Evolutionary conservation across 371 early-diverging fungal species (phyloP).

Genomic region (Mucor plumbeus): DNA sequence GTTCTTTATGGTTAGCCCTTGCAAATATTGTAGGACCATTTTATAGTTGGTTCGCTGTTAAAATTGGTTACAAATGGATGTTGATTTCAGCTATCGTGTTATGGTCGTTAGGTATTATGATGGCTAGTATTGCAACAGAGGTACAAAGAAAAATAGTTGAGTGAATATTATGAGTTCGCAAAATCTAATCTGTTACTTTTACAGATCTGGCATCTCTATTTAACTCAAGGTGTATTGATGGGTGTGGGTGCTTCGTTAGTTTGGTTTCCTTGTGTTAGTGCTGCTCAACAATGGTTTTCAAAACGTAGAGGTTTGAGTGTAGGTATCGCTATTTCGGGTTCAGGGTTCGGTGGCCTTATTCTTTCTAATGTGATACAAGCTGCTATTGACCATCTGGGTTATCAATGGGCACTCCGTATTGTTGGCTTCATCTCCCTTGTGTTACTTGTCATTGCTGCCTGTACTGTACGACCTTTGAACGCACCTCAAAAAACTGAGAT

Average conservation of each 20-base stretch:
- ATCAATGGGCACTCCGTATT: conserved; percentile 62
- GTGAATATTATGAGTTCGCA: not conserved
- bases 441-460: conserved; percentile 45
- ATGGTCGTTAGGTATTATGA: conserved; percentile 56
- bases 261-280: conserved; percentile 42
- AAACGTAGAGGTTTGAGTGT: conserved; percentile 73
- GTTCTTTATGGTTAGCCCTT: conserved; percentile 44
- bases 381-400: conserved; percentile 59
- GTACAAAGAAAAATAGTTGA: conserved; percentile 27
- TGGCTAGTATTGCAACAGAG: conserved; percentile 65
- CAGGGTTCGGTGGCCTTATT: conserved; percentile 80
- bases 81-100: conserved; percentile 52
- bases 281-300: conserved; percentile 80
- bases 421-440: conserved; percentile 59
- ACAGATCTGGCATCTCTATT: conserved; percentile 66
- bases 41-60: conserved; percentile 52
- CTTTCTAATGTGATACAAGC: conserved; percentile 67
- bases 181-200: conserved; percentile 46
- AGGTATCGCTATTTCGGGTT: conserved; percentile 77
- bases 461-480: conserved; percentile 57
- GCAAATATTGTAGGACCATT: conserved; percentile 46
- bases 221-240: conserved; percentile 77
- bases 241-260: conserved; percentile 66
- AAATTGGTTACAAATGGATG: conserved; percentile 59
- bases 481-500: conserved; percentile 16